Conservation (phyloP, 2,329 filamentous ascomycete species). For the Aspergillus vadensis region DNA sequence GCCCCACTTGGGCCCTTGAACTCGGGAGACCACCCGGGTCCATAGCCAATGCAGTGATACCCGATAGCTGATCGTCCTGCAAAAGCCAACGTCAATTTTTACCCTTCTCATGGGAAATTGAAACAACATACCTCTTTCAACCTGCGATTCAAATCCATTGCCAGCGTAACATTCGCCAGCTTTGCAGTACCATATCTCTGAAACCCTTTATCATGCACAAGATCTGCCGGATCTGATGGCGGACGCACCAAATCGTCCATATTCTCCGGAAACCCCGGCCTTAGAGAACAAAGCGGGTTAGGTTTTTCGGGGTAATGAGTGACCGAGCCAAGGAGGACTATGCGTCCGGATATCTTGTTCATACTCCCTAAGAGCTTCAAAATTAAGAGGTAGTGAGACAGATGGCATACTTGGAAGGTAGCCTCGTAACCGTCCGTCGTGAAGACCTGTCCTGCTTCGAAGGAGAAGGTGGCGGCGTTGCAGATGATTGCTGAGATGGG, state of each 20-base stretch:
- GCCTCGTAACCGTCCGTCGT: conserved; percentile 44
- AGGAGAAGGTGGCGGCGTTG: conserved; percentile 46
- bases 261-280: conserved; percentile 39
- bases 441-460: conserved; percentile 33
- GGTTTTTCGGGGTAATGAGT: conserved; percentile 42
- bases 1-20: conserved; percentile 21
- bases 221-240: conserved; percentile 26
- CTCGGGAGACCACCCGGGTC: conserved; percentile 35
- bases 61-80: conserved; percentile 29
- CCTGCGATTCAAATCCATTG: conserved; percentile 43
- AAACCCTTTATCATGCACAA: conserved; percentile 45
- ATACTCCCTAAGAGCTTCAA: conserved; percentile 38
- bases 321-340: conserved; percentile 37
- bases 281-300: conserved; percentile 42
- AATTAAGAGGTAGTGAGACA: conserved; percentile 43
- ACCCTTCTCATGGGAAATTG: no score
- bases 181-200: conserved; percentile 50
- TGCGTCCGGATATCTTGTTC: conserved; percentile 22
- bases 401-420: conserved; percentile 44
- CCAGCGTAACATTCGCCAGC: conserved; percentile 44
- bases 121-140: conserved; percentile 28
- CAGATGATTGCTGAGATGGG: conserved; percentile 42
- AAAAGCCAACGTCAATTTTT: neutral
- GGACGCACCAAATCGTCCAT: conserved; percentile 43
- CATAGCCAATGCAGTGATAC: conserved; percentile 35